Conservation (phyloP, 1,284 basidiomycete species). For the Rhodotorula sp. region DNA sequence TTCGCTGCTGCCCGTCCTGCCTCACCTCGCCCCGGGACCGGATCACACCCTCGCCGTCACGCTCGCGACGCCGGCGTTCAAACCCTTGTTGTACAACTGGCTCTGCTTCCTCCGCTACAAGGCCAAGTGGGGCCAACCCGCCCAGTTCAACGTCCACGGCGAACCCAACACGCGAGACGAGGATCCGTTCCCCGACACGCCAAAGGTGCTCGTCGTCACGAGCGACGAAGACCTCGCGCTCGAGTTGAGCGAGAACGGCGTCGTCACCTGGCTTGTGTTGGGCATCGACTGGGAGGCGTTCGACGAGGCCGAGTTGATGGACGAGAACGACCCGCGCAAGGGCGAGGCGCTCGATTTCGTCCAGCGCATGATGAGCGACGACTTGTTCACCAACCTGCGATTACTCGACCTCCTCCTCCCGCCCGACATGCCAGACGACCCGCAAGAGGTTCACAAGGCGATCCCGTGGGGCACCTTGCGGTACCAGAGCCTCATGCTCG, state of each 20-base stretch:
- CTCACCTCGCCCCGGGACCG: slow-evolving; percentile 27
- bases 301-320: slow-evolving; percentile 10
- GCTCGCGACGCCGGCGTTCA: slow-evolving; percentile 41
- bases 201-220: slow-evolving; percentile 39
- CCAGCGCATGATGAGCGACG: slow-evolving; percentile 24
- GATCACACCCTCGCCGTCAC: slow-evolving; percentile 40
- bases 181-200: slow-evolving; percentile 8
- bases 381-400: slow-evolving; percentile 32
- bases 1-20: slow-evolving; percentile 38
- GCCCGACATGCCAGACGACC: neutral
- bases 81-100: slow-evolving; percentile 42
- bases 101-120: slow-evolving; percentile 41
- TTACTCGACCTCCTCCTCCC: slow-evolving; percentile 41
- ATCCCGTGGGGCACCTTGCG: slow-evolving; percentile 40
- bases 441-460: slow-evolving; percentile 1
- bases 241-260: slow-evolving; percentile 28
- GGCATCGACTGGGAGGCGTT: slow-evolving; percentile 26
- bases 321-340: slow-evolving; percentile 17
- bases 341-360: slow-evolving; percentile 1
- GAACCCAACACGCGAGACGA: slow-evolving; percentile 5
- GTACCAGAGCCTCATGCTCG: slow-evolving; percentile 42
- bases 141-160: slow-evolving; percentile 19
- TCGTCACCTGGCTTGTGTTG: slow-evolving; percentile 33
- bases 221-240: slow-evolving; percentile 34
- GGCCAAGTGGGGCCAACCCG: slow-evolving; percentile 30